Evolutionary conservation across 2,329 filamentous ascomycete genomes (phyloP), one percentile per base, ranked within the genome.

Genomic region (Pseudovirgaria hyperparasitica): DNA sequence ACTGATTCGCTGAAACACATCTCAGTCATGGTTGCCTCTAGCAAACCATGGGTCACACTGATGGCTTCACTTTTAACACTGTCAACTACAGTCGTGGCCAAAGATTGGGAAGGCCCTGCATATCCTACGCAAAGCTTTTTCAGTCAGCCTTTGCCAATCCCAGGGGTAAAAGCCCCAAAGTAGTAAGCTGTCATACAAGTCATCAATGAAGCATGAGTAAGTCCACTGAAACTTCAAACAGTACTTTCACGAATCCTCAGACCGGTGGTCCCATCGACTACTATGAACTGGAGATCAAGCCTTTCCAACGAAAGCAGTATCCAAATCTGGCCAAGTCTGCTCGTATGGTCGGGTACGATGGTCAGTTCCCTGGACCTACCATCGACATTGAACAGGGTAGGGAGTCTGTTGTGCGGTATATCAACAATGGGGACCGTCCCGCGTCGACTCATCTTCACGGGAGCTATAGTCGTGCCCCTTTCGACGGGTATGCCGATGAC

Each of bases 401-500:
- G 12, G 64, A 72, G 47, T 60, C 58, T 3, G 57, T 72, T 3
- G 61, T 72, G 6, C 57, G 68, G 18, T 63, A 69, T 35, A 54
- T 62, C 35, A 72, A 72, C 45, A 58, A 61, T 14, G 58, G 56
- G 7, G 43, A 48, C 12, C 42, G 46, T 3, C 52, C 57, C n/a
- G 59, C 57, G 20, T 58, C 62, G 2, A 58, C 68, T 9, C 68
- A 72, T 46, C 53, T 72, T 12, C 68, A 72, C 37, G 67, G 69
- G 1, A 67, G 63, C 9, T 65, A 60, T 17, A 43, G 40, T 10
- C 41, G 50, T 25, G 43, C 60, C 6, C 57, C 59, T 5, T 65
- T 60, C 27, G 64, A 67, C 35, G 66, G 66, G 0, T 71, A 65
- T 65, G 67, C 67, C 2, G 57, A 60, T 23, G 69, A 72, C 33